Base-by-base conservation (phyloP, 805 yeast species). In the Ogataea minuta region DNA sequence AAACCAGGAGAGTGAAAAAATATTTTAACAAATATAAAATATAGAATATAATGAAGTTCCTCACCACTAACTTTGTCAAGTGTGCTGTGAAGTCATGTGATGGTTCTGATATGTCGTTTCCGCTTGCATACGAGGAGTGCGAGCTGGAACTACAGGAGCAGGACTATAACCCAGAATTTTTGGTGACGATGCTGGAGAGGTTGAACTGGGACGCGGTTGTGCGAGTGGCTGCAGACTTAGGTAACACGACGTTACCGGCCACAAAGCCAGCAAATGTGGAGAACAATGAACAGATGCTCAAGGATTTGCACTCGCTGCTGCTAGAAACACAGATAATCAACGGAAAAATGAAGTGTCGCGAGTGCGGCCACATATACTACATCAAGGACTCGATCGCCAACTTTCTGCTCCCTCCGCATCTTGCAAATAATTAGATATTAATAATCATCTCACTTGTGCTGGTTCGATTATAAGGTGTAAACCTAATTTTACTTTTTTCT, bases 41-140 rank as follows among this genome's bases (percentile, higher is more conserved):
- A 15, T 28, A 16, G 15, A 23, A 16, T 23, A 13, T 14, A 20
- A 91, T 91, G 99, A 91, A 93, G 67, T 79, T 91, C 55, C 68
- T 93, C 19, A 91, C 99, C n/a, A 86, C 97, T 9, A 93, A 93
- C 64, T 93, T 93, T 64, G 95, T 93, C 46, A 88, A 84, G 60
- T 93, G 99, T 64, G 89, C 98, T 0, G 84, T 88, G 45, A 81
- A 83, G 56, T 54, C 79, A 2, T 93, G 99, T 58, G 88, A 82
- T 31, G 66, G 79, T 10, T 74, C 91, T 5, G 74, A 76, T 10
- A 77, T 79, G 5, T 78, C 95, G 13, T 93, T 89, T 59, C 99
- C 99, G 2, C 72, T 93, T 41, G 70, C 71, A 44, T 91, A 74
- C 59, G 61, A 71, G 40, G 74, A 77, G 15, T 83, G 93, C 53